Percentiles rank a stretch among this genome's conserved stretches.
Conservation (phyloP, 2,329 filamentous ascomycete species). For the Aulographum hederae region DNA sequence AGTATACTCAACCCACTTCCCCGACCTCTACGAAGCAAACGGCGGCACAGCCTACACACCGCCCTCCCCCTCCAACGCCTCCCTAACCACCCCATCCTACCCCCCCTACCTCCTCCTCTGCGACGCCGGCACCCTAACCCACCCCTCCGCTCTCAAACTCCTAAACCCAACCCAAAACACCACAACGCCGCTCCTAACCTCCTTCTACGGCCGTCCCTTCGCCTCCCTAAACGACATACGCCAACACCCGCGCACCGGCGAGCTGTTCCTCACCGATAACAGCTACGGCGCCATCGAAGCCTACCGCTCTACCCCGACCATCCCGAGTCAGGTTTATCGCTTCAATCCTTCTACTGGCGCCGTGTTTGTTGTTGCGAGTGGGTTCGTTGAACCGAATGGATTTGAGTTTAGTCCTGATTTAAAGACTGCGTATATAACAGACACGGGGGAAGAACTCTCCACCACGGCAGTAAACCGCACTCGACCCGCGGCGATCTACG, state of each 20-base stretch:
- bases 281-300: constrained; percentile 40
- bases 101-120: constrained; percentile 13
- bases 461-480: constrained; percentile 15
- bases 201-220: constrained; percentile 41
- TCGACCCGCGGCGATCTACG: constrained; percentile 22
- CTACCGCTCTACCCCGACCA: constrained; percentile 33
- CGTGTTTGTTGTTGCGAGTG: constrained; percentile 38
- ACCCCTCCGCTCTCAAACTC: constrained; percentile 5
- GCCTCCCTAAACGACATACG: constrained; percentile 41
- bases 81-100: too few relatives aligned
- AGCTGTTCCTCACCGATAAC: constrained; percentile 47
- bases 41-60: constrained; percentile 17
- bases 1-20: constrained; percentile 7
- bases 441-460: constrained; percentile 29
- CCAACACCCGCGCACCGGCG: constrained; percentile 33
- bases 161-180: constrained; percentile 6
- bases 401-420: constrained; percentile 38
- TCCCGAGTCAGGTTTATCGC: constrained; percentile 41
- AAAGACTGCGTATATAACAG: constrained; percentile 34
- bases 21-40: constrained; percentile 8
- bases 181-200: constrained; percentile 29
- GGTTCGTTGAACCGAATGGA: constrained; percentile 37
- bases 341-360: constrained; percentile 31
- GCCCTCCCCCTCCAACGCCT: constrained; percentile 10
- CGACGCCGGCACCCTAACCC: constrained; percentile 16